Evolutionary conservation across 106 monocot species (phyloP), one percentile per base, ranked within the genome.

Genomic region (Chionographis japonica): DNA sequence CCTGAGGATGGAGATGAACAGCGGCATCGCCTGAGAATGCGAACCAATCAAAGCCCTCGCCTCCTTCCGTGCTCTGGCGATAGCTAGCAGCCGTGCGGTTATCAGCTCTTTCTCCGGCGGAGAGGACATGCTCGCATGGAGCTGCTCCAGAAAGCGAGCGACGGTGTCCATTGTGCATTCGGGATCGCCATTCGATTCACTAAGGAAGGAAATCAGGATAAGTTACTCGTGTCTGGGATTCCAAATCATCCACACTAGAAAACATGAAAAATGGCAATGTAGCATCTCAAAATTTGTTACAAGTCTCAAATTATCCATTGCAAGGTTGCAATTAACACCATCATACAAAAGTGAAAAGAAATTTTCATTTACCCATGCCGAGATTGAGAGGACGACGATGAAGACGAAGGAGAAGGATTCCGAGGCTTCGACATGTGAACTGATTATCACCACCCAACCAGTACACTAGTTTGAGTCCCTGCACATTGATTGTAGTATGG

Each of bases 1-100:
- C 56, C 91, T 78, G 4, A 91, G 79, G 36, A 87, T 73, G 9
- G 91, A 91, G 38, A 91, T 80, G 79, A 91, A 81, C 60, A 91
- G 58, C 46, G 91, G 91, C 87, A 91, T 91, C 42, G 91, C 87
- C 70, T 87, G 87, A 61, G 87, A 73, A 59, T 91, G 91, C 58
- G 81, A 81, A 54, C 91, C 87, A 12, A 91, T 81, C 56, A 91
- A 66, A 72, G 62, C 42, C 64, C 87, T 72, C 3, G 81, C 81
- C 11, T 87, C 91, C 71, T 84, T 91, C 63, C 61, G 69, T 35
- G 68, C 57, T 68, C 69, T 69, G 38, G 68, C 81, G 35, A 91
- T 61, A 27, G 73, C 68, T 11, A 84, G 81, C 56, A 91, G 62
- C 18, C 61, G 61, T 55, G 84, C 60, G 17, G 91, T 87, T 52